Base-by-base conservation (phyloP, 2,329 filamentous ascomycete species). In the Hypoxylon sp. region DNA sequence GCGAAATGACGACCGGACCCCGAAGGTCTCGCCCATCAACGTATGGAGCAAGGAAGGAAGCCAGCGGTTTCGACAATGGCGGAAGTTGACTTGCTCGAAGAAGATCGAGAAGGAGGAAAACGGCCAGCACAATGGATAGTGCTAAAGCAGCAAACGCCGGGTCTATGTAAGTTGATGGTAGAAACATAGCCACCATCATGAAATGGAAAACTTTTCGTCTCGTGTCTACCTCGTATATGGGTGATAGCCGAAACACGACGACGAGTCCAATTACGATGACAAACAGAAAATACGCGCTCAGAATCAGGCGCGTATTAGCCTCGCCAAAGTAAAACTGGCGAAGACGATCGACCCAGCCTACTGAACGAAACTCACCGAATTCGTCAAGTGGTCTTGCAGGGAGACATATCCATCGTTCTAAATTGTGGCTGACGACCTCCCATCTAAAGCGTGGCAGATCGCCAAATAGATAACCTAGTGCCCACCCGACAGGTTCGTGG, bases 131-230 rank as follows among this genome's bases (percentile, higher is more conserved):
- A 32, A 98, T 82, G 0, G 86, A 85, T n/a, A 98, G 84, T 0
- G 94, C 93, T 11, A 99, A 83, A 1, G 92, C 89, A 53, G 90
- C 90, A 79, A 93, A 98, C 43, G 90, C 85, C 0, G 96, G 95
- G 78, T 99, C 96, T 69, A 98, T 82, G 77, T 90, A 98, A 1
- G 91, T 92, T 1, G 93, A 89, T 0, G 96, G 94, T 1, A 98
- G 85, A 61, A 99, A 90, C 93, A 99, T 98, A 61, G 90, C 89
- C 6, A 98, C 95, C 92, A 98, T 98, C 86, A 95, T 97, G 73
- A 97, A 97, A 79, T 99, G 96, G 79, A 99, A 99, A 23, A 98
- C 93, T 80, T 99, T 99, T 55, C 96, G 90, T 53, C 96, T 89
- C 1, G 96, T 99, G 80, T 99, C 96, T 50, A 99, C 95, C 80